Base-by-base conservation (phyloP, 129 eudicot genomes). In the Centrapalus pauciflorus region DNA sequence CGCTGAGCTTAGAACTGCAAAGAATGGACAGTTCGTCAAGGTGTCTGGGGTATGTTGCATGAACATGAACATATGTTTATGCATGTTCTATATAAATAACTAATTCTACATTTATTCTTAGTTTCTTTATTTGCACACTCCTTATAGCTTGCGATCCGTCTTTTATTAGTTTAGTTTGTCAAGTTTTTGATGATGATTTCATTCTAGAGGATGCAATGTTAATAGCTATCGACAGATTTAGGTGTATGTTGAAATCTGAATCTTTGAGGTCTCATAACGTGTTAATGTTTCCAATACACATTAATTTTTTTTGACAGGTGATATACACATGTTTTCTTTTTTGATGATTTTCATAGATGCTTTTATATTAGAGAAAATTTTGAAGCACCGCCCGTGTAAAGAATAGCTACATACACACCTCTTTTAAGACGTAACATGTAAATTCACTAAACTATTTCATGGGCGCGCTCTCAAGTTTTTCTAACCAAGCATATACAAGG, bases 1-100 rank as follows among this genome's bases (percentile, higher is more conserved):
- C 74, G 77, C 88, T 16, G 92, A 85, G 72, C 85, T 85, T 38
- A 62, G 92, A 55, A 85, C 92, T 2, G 92, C 92, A 3, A 85
- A 68, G 74, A 78, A 85, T 77, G 92, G 92, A 24, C 92, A 85
- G 66, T 85, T 82, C 49, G 92, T 85, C 40, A 85, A 85, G 69
- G 82, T 85, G 38, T 85, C 92, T 56, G 92, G 92, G 92, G 92
- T 85, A 85, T 70, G 88, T 75, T 57, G 66, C 30, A 30, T 13
- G 3, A 40, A 25, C 34, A 29, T 12, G 26, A 10, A 38, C 20
- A n/a, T 28, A 12, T 17, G 30, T 48, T 17, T 34, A 43, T 55
- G 37, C n/a, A 25, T 71, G 25, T 11, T 34, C 29, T 55, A 29
- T 64, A 35, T n/a, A 29, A 52, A 19, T 73, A 13, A 20, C 17